Base-by-base conservation (phyloP, 495 filamentous ascomycete genomes). In the Hyaloscypha bicolor region DNA sequence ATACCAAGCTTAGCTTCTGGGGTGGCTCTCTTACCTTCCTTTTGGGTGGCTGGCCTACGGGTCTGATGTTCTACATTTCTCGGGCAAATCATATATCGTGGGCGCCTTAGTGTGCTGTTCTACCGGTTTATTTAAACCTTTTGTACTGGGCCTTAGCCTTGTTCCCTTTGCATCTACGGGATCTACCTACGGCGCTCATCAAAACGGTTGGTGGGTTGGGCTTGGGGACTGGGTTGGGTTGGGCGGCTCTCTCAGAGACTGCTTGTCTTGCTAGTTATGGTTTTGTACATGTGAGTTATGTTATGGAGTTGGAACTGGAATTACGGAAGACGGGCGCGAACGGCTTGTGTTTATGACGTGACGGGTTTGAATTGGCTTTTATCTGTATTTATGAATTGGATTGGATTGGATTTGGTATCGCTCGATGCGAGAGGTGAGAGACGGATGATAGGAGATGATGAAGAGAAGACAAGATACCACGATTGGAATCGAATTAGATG, bases 151-250 rank as follows among this genome's bases (percentile, higher is more conserved):
- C 22, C 31, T 39, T 25, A 25, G 19, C 31, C 33, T 6, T 62
- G 37, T 31, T 52, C 60, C 9, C 53, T 56, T 42, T 62, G 19
- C 53, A 63, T 53, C 39, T 56, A 56, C 29, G 30, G 6, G 8
- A n/a, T 53, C 22, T 63, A 31, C 53, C 21, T 32, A 30, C 35
- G 60, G 60, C 4, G 60, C 60, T 51, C 53, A 56, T 56, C 53
- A 56, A 56, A 56, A 56, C 29, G 53, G 29, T 29, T 9, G 53
- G 29, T 30, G 53, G 53, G 53, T 19, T 48, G 42, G 42, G 16
- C 16, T 48, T 48, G 2, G 42, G 8, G 9, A 19, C 42, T 48
- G 9, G 42, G 42, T 48, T 48, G 42, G 58, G 58, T 61, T 61
- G 33, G 35, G 58, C 32, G 42, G 42, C 4, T 37, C 1, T 37